Percentiles rank a stretch among this genome's conserved stretches.
phyloP scores from a whole-genome alignment of 106 monocot species.

The Agapanthus africanus region DNA sequence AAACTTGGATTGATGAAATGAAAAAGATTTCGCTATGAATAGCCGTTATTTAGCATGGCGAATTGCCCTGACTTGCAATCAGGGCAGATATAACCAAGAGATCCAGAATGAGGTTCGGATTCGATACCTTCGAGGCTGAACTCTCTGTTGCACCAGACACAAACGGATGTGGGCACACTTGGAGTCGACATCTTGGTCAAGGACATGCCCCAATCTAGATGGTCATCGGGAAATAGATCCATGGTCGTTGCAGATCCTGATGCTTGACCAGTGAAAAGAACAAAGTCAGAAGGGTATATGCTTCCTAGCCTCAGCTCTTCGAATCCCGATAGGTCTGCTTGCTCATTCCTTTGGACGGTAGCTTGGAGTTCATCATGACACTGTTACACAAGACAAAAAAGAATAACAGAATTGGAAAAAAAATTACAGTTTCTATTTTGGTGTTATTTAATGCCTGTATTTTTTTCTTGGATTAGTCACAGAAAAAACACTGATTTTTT shows the following conservation, averaged over 20 bases:
- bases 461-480: no score
- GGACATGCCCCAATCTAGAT: constrained; percentile 48
- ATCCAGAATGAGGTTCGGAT: constrained; percentile 32
- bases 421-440: no score
- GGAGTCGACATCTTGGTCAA: constrained; percentile 16
- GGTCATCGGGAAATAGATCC: constrained; percentile 24
- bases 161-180: constrained; percentile 23
- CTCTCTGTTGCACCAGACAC: constrained; percentile 70
- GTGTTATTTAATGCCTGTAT: no score
- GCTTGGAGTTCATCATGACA: constrained; percentile 11
- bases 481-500: no score
- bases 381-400: constrained; percentile 26
- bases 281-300: constrained; percentile 21
- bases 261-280: constrained; percentile 14
- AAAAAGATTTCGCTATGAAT: no score
- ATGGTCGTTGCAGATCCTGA: constrained; percentile 16
- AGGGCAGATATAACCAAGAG: constrained; percentile 64
- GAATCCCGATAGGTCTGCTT: constrained; percentile 15
- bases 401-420: no score
- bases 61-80: constrained; percentile 55
- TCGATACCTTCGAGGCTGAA: constrained; percentile 28
- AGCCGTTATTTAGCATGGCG: neutral
- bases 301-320: constrained; percentile 23
- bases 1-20: no score
- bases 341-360: constrained; percentile 22